Conservation (phyloP, 768 basidiomycete species). For the Tylopilus rubrobrunneus region DNA sequence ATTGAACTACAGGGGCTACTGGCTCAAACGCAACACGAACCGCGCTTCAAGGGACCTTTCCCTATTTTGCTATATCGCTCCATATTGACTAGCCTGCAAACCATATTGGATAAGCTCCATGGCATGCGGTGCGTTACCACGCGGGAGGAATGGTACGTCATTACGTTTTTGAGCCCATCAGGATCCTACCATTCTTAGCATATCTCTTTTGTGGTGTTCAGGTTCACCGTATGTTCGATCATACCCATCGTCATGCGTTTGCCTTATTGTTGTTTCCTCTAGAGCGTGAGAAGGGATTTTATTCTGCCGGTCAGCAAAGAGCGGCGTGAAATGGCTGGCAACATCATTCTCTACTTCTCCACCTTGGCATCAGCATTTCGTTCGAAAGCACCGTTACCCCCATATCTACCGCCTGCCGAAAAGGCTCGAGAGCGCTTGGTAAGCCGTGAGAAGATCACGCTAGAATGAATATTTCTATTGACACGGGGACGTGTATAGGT, state of each 20-base stretch:
- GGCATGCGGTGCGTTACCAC: slow-evolving; percentile 98
- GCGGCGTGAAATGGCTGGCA: slow-evolving; percentile 91
- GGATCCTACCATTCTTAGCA: slow-evolving; percentile 4
- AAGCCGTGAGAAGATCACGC: slow-evolving; percentile 17
- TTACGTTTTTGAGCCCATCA: neutral
- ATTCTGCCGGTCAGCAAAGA: slow-evolving; percentile 88
- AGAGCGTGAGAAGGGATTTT: slow-evolving; percentile 84
- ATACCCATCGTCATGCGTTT: neutral
- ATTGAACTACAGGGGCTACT: slow-evolving; percentile 84
- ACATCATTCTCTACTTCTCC: slow-evolving; percentile 88
- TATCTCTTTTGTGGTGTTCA: slow-evolving; percentile 22
- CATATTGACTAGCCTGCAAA: slow-evolving; percentile 77
- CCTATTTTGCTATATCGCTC: slow-evolving; percentile 82
- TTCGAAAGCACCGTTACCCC: slow-evolving; percentile 89
- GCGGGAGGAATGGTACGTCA: slow-evolving; percentile 81
- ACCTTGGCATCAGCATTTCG: slow-evolving; percentile 75
- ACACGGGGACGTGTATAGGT: slow-evolving; percentile 44
- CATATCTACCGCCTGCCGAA: slow-evolving; percentile 93
- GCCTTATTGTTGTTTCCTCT: neutral
- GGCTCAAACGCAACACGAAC: slow-evolving; percentile 87
- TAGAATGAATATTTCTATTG: neutral
- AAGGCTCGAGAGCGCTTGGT: slow-evolving; percentile 77
- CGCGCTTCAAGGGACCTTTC: slow-evolving; percentile 93
- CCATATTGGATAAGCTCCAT: slow-evolving; percentile 84
- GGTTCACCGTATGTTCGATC: slow-evolving; percentile 62